Evolutionary conservation across 1,284 basidiomycete genomes (phyloP).

Genomic region (Gymnopus androsaceus): DNA sequence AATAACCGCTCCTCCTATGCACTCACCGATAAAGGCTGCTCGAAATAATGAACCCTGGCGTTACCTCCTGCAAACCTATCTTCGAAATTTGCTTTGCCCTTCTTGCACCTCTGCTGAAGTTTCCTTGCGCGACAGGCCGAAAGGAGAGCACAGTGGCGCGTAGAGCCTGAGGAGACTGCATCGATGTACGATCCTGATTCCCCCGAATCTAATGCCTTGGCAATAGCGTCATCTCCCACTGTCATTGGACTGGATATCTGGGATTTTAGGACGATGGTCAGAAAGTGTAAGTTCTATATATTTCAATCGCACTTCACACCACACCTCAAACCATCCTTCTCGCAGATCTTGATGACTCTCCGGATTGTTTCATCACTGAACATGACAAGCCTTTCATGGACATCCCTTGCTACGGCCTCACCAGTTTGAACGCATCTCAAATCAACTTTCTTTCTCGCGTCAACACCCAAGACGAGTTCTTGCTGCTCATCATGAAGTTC

Average conservation of each 20-base stretch:
- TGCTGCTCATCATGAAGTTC: not conserved
- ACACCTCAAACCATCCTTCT: not conserved
- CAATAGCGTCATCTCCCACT: not conserved
- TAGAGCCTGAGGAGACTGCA: not conserved
- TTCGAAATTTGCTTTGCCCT: constrained; percentile 7
- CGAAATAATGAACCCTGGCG: not conserved
- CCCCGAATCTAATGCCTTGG: not conserved
- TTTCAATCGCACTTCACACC: not conserved
- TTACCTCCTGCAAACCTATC: constrained; percentile 8
- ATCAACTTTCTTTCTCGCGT: constrained; percentile 2
- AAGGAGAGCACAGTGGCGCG: not conserved
- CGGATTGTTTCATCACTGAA: constrained; percentile 2
- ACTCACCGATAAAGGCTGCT: no score
- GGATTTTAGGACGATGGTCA: constrained; percentile 7
- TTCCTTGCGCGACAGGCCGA: not conserved
- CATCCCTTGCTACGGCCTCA: constrained; percentile 1
- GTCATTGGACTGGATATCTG: constrained; percentile 3
- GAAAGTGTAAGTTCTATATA: constrained; percentile 2
- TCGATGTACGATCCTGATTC: no score
- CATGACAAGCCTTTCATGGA: not conserved
- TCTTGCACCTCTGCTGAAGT: not conserved
- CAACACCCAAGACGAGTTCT: not conserved
- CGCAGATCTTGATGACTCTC: not conserved
- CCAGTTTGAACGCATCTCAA: not conserved
- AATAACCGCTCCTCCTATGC: no score